These are phyloP conservation scores for Wickerhamomyces queroliae DNA, from an alignment of 805 yeast species.

Conservation along the genomic window DNA sequence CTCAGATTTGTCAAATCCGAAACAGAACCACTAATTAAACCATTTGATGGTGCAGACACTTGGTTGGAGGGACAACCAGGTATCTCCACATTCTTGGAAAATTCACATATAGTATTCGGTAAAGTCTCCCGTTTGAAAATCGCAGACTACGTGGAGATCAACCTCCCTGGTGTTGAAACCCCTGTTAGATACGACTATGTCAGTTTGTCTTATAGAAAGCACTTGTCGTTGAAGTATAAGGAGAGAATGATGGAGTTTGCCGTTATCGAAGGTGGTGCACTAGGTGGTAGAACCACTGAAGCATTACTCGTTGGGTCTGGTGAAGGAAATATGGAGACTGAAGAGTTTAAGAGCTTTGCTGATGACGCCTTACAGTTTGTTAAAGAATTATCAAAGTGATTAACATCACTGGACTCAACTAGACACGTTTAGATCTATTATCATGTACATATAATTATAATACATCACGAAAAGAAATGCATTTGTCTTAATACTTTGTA, in stretches of 20 bases:
- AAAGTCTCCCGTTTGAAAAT: slow-evolving; percentile 30
- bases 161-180: slow-evolving; percentile 29
- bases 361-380: slow-evolving; percentile 14
- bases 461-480: background rate
- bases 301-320: slow-evolving; percentile 38
- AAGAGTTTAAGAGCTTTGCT: slow-evolving; percentile 14
- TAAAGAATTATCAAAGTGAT: slow-evolving; percentile 3
- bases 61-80: slow-evolving; percentile 35
- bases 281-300: slow-evolving; percentile 50
- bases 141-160: slow-evolving; percentile 33
- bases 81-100: slow-evolving; percentile 32
- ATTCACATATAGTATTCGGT: slow-evolving; percentile 34
- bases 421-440: background rate
- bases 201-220: slow-evolving; percentile 36
- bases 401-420: background rate
- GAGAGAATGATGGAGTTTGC: slow-evolving; percentile 34
- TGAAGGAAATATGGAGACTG: slow-evolving; percentile 7
- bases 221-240: slow-evolving; percentile 34
- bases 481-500: no score
- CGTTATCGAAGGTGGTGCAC: slow-evolving; percentile 49
- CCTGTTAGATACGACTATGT: slow-evolving; percentile 39
- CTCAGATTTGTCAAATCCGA: slow-evolving; percentile 29
- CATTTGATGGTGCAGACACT: slow-evolving; percentile 8
- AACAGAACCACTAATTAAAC: slow-evolving; percentile 11
- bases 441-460: background rate